Evolutionary conservation across 2,329 filamentous ascomycete genomes (phyloP), one percentile per base, ranked within the genome.

Genomic region (Neurospora sp.): DNA sequence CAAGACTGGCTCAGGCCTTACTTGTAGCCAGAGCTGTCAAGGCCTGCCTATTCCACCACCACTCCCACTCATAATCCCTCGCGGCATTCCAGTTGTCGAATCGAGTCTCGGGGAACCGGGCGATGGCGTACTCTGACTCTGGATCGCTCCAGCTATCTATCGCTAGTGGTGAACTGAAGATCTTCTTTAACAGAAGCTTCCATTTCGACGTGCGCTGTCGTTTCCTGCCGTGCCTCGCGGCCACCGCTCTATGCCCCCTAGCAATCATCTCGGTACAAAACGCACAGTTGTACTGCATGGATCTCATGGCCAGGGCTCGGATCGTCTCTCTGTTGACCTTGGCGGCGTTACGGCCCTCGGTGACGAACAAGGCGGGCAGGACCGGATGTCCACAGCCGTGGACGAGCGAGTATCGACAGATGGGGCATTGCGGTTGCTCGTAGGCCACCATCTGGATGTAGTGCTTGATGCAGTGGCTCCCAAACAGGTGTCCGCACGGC

Each of bases 401-500:
- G 15, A 75, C 70, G 71, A 77, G 76, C 17, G 70, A 67, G 15
- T 73, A 70, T 36, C 81, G 80, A 74, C 81, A 83, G 71, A 82
- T 77, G 67, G 81, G 82, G 69, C 82, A 83, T 65, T 74, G 75
- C 2, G 81, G 79, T 57, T 77, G 74, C 4, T 77, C 76, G 46
- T 79, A 77, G 71, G 78, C 79, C 62, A 78, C 76, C 68, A 81
- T 57, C 66, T 75, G 74, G 12, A 84, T 78, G 79, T 82, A 83
- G 66, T 77, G 77, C 70, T 82, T 82, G 75, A 82, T 80, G 77
- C 82, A 84, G 69, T 77, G 72, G 57, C 77, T 78, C 57, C 82
- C 82, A 73, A 83, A 84, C 37, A 77, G 76, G 74, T 84, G 82
- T 4, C 80, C 80, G 74, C 82, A 84, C 12, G 81, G 79, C 6